phyloP scores from a whole-genome alignment of 169 alveolate species.

The Perkinsus olseni region DNA sequence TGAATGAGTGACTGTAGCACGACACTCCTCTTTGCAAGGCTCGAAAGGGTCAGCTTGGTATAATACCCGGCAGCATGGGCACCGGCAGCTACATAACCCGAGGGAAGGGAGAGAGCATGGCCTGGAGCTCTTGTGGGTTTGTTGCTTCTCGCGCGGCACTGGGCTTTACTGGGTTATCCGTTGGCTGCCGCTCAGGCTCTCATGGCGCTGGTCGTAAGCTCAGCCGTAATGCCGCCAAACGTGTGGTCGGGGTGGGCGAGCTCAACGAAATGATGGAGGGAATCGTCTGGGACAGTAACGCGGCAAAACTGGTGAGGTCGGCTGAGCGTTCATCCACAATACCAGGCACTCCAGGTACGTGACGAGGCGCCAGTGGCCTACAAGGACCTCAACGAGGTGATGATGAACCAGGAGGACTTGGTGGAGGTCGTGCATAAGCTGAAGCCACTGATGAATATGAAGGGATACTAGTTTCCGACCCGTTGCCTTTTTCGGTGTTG shows the following conservation, averaged over 20 bases:
- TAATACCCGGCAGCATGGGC: slow-evolving; percentile 50
- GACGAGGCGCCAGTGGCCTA: slow-evolving; percentile 60
- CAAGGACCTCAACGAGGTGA: slow-evolving; percentile 38
- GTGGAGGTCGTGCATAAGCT: slow-evolving; percentile 34
- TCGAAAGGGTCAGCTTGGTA: slow-evolving; percentile 42
- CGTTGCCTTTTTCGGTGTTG: not conserved
- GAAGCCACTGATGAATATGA: slow-evolving; percentile 45
- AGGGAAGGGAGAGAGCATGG: slow-evolving; percentile 25
- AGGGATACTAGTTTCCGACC: slow-evolving; percentile 28
- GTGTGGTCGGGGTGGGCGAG: slow-evolving; percentile 7
- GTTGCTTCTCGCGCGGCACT: not conserved
- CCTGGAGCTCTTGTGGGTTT: not conserved
- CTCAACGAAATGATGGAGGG: slow-evolving; percentile 34
- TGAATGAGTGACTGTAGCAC: not conserved
- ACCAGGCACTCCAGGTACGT: slow-evolving; percentile 12
- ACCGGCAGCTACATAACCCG: slow-evolving; percentile 25
- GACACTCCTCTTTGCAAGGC: not conserved
- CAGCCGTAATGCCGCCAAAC: slow-evolving; percentile 46
- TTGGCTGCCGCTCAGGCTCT: slow-evolving; percentile 43
- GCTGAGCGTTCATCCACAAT: not conserved
- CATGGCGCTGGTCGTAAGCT: slow-evolving; percentile 57
- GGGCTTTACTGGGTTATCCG: not conserved
- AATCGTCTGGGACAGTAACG: slow-evolving; percentile 38
- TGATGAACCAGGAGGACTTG: slow-evolving; percentile 33
- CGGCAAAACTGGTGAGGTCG: slow-evolving; percentile 15